phyloP scores from a whole-genome alignment of 2,329 filamentous ascomycete genomes.

The Clonostachys byssicola region DNA sequence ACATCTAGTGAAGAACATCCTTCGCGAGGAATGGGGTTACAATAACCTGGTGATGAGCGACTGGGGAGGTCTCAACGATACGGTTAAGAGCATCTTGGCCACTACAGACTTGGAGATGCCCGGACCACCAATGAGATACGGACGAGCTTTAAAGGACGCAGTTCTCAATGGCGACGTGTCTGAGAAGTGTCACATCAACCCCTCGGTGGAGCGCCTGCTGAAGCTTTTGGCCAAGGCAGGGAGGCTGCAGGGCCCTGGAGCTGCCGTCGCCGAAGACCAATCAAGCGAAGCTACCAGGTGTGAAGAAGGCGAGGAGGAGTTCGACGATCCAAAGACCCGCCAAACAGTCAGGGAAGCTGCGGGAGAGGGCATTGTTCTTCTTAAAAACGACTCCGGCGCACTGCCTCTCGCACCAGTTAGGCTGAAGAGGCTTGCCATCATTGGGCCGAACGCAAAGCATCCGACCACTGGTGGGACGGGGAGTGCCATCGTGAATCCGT shows the following conservation, averaged over 20 bases:
- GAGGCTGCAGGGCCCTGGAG: slow-evolving; percentile 52
- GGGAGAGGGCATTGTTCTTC: slow-evolving; percentile 56
- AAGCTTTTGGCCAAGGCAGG: slow-evolving; percentile 56
- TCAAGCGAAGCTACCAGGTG: too few relatives aligned
- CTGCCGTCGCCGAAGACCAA: slow-evolving; percentile 17
- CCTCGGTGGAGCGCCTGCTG: slow-evolving; percentile 55
- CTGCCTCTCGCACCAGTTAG: slow-evolving; percentile 49
- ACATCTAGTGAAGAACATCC: slow-evolving; percentile 49
- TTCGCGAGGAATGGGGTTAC: slow-evolving; percentile 59
- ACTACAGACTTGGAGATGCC: slow-evolving; percentile 58
- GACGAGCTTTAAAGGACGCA: slow-evolving; percentile 51
- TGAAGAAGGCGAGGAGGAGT: slow-evolving; percentile 38
- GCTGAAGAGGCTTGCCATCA: slow-evolving; percentile 57
- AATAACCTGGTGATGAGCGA: slow-evolving; percentile 56
- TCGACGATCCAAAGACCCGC: slow-evolving; percentile 53
- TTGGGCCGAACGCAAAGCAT: slow-evolving; percentile 64
- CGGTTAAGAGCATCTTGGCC: slow-evolving; percentile 47
- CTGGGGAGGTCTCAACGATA: slow-evolving; percentile 55
- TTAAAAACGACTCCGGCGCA: slow-evolving; percentile 59
- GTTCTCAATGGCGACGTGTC: slow-evolving; percentile 28
- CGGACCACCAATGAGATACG: slow-evolving; percentile 48
- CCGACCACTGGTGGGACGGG: slow-evolving; percentile 66
- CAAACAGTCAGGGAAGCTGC: slow-evolving; percentile 57
- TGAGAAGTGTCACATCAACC: slow-evolving; percentile 38
- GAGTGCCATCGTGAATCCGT: slow-evolving; percentile 64